A percentile compares a stretch with the other conserved stretches of the same genome.
Evolutionary conservation across 352 stramenopile genomes (phyloP).

Genomic region (Aphanomyces cochlioides): DNA sequence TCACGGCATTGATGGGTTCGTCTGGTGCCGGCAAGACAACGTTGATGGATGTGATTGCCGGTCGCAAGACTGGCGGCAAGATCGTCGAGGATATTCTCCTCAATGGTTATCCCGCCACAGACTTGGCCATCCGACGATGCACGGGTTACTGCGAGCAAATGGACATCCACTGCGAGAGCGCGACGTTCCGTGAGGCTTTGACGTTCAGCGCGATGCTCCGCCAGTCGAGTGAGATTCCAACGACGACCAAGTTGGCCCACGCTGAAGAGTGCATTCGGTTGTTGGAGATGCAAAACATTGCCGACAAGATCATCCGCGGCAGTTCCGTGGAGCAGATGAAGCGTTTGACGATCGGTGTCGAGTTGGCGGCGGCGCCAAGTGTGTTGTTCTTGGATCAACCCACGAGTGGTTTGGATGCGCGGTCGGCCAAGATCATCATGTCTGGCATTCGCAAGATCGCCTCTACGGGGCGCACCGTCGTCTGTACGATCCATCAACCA

Average conservation of each 20-base stretch:
- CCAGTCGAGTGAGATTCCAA: not conserved
- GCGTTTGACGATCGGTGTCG: no score
- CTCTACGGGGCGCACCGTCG: no score
- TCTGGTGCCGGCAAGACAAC: not conserved
- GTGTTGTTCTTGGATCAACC: no score
- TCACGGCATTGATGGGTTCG: constrained; percentile 2
- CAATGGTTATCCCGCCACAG: not conserved
- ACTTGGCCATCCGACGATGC: constrained; percentile 36
- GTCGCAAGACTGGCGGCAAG: constrained; percentile 34
- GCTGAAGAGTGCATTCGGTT: constrained; percentile 30
- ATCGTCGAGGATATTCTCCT: not conserved
- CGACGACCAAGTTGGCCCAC: constrained; percentile 32
- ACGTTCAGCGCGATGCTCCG: not conserved
- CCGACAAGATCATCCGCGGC: constrained; percentile 41
- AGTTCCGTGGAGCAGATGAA: no score
- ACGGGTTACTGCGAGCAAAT: constrained; percentile 28
- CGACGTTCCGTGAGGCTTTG: not conserved
- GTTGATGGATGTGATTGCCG: not conserved
- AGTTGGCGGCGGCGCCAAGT: no score
- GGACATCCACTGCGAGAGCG: not conserved
- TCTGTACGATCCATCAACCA: no score
- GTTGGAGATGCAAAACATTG: not conserved
- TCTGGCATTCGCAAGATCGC: no score
- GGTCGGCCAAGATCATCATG: no score
- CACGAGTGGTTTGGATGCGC: no score